Evolutionary conservation across 2,329 filamentous ascomycete species (phyloP).

Genomic region (Tolypocladium cylindrosporum): DNA sequence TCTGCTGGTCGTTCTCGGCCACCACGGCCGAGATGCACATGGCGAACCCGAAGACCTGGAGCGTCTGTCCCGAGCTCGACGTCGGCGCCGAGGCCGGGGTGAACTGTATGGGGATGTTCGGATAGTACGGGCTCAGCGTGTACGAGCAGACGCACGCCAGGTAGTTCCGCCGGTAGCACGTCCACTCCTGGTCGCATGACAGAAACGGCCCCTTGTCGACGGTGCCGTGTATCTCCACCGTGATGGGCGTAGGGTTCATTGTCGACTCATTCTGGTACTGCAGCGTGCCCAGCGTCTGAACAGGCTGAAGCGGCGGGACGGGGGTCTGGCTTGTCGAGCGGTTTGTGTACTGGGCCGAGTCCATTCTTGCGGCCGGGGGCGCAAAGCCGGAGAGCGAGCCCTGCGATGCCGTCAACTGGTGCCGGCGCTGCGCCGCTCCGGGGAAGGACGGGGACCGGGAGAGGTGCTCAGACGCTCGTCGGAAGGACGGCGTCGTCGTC

Average conservation of each 20-base stretch:
- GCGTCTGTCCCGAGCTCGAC: conserved; percentile 32
- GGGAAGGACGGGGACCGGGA: conserved; percentile 43
- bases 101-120: conserved; percentile 39
- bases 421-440: conserved; percentile 32
- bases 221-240: conserved; percentile 64
- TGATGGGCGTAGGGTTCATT: conserved; percentile 36
- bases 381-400: conserved; percentile 37
- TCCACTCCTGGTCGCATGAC: conserved; percentile 68
- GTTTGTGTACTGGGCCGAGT: conserved; percentile 27
- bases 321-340: conserved; percentile 17
- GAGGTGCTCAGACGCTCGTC: conserved; percentile 37
- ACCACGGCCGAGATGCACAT: conserved; percentile 81
- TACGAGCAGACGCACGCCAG: conserved; percentile 79
- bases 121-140: conserved; percentile 49
- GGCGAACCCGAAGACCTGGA: conserved; percentile 62
- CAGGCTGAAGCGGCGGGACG: conserved; percentile 42
- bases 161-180: conserved; percentile 86
- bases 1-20: conserved; percentile 63
- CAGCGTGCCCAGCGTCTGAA: conserved; percentile 48
- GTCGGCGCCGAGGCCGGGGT: conserved; percentile 19
- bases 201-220: conserved; percentile 88
- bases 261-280: conserved; percentile 41
- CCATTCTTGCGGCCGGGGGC: conserved; percentile 39
- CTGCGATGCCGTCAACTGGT: conserved; percentile 42
- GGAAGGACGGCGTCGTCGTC: conserved; percentile 38